Evolutionary conservation across 495 filamentous ascomycete genomes (phyloP).

Genomic region (Oidiodendron maius): DNA sequence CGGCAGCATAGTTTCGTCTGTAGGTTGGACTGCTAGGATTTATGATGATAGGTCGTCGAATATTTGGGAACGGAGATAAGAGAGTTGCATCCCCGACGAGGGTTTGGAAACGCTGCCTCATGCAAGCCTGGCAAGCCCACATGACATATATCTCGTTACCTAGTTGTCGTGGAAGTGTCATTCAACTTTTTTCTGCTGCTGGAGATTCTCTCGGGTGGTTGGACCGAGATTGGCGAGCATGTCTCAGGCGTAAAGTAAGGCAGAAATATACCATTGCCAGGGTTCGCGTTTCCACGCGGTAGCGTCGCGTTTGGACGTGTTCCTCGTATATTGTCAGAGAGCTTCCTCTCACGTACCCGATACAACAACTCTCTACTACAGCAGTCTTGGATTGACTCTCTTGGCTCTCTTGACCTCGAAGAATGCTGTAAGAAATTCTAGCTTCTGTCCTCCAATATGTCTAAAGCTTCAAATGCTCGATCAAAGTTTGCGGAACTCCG

Average conservation of each 20-base stretch:
- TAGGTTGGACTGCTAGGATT: background rate
- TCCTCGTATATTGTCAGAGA: background rate
- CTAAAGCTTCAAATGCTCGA: slow-evolving; percentile 41
- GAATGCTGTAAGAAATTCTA: slow-evolving; percentile 10
- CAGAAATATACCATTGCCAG: no score
- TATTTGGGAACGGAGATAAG: background rate
- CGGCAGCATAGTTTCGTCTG: background rate
- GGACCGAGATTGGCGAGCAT: background rate
- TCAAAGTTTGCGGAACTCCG: slow-evolving; percentile 69
- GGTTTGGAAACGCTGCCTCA: slow-evolving; percentile 12
- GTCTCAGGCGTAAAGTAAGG: no score
- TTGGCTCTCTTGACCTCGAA: slow-evolving; percentile 1
- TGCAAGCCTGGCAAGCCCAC: slow-evolving; percentile 18
- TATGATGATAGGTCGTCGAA: background rate
- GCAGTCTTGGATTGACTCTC: background rate
- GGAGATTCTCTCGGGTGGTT: no score
- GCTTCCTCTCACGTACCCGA: background rate
- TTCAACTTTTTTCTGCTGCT: no score
- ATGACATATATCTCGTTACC: slow-evolving; percentile 12
- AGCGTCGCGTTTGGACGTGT: background rate
- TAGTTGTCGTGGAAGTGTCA: no score
- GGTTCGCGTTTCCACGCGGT: no score
- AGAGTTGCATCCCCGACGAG: slow-evolving; percentile 11
- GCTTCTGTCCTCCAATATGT: slow-evolving; percentile 15
- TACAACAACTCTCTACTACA: background rate